phyloP scores from a whole-genome alignment of 2,329 filamentous ascomycete species.

The Metarhizium sp. region DNA sequence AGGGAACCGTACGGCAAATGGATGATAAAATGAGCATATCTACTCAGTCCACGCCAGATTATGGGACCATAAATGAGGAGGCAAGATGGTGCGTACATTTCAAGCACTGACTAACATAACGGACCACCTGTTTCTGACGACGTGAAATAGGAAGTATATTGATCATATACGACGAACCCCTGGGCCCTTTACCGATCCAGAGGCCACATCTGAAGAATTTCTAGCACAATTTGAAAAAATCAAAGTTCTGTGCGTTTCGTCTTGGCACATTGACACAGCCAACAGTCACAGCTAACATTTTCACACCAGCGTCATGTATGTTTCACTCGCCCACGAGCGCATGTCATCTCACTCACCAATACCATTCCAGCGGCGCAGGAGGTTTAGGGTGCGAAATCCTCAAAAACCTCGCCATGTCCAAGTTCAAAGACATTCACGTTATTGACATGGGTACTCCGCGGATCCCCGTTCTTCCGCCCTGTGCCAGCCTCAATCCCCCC shows the following conservation, averaged over 20 bases:
- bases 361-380: conserved; percentile 64
- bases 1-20: not conserved
- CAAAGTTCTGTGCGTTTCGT: conserved; percentile 59
- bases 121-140: not conserved
- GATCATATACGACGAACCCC: conserved; percentile 67
- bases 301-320: conserved; percentile 39
- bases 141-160: conserved; percentile 61
- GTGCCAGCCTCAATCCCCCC: not conserved
- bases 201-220: conserved; percentile 40
- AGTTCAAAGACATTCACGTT: conserved; percentile 95
- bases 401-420: conserved; percentile 90
- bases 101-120: not conserved
- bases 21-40: conserved; percentile 16
- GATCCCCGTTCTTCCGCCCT: not conserved
- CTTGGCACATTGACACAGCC: not conserved
- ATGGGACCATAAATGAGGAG: conserved; percentile 14
- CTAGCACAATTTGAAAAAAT: conserved; percentile 53
- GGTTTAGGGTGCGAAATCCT: conserved; percentile 93
- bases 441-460: conserved; percentile 79
- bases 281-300: not conserved
- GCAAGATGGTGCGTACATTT: conserved; percentile 23
- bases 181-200: conserved; percentile 73
- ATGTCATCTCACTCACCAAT: conserved; percentile 1
- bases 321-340: conserved; percentile 11
- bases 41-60: conserved; percentile 7